phyloP scores from a whole-genome alignment of 164 flowering plant genomes.

The Nelumbo lutea region DNA sequence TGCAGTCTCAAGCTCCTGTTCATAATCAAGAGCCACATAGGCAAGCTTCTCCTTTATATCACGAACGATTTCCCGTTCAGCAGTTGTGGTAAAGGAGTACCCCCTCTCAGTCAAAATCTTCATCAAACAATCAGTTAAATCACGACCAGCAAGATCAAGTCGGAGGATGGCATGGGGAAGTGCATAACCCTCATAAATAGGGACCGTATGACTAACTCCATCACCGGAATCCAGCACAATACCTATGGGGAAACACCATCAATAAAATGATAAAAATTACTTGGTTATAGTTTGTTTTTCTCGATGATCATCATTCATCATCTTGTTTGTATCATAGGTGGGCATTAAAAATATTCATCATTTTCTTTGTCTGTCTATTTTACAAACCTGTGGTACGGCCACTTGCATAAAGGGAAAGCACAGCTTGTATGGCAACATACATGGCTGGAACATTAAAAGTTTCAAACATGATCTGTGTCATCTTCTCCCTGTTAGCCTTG shows the following conservation, averaged over 20 bases:
- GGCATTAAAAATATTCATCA: background rate
- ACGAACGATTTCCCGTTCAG: slow-evolving; percentile 73
- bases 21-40: slow-evolving; percentile 65
- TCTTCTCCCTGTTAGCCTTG: slow-evolving; percentile 74
- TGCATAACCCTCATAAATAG: slow-evolving; percentile 16
- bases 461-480: slow-evolving; percentile 80
- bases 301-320: too few relatives aligned
- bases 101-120: slow-evolving; percentile 74
- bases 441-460: slow-evolving; percentile 71
- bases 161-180: slow-evolving; percentile 80
- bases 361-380: background rate
- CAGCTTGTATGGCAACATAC: slow-evolving; percentile 80
- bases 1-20: slow-evolving; percentile 63
- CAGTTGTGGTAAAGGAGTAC: slow-evolving; percentile 69
- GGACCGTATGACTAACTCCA: slow-evolving; percentile 59
- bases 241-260: slow-evolving; percentile 29
- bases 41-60: slow-evolving; percentile 73
- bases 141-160: slow-evolving; percentile 70
- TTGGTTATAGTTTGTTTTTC: too few relatives aligned
- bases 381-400: slow-evolving; percentile 72
- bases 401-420: slow-evolving; percentile 68
- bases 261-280: too few relatives aligned
- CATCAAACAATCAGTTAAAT: slow-evolving; percentile 59
- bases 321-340: too few relatives aligned
- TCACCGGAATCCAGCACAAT: slow-evolving; percentile 44